Percentiles rank a stretch among this genome's conserved stretches.
These are phyloP conservation scores for Solanum virginianum DNA, from an alignment of 257 asterid species.

Conservation along the genomic window DNA sequence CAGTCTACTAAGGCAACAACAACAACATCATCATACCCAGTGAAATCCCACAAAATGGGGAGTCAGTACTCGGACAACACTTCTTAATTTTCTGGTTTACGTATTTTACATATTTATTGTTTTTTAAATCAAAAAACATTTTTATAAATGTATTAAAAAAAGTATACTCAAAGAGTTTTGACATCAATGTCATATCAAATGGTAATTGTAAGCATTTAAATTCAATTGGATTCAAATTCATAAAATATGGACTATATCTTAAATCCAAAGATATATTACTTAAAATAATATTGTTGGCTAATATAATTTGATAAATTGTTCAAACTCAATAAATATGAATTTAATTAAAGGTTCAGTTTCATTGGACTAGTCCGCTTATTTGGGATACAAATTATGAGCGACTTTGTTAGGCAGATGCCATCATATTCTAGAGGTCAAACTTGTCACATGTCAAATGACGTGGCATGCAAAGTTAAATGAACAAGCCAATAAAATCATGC, in stretches of 20 bases:
- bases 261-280: background rate
- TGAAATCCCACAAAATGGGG: no score
- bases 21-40: no score
- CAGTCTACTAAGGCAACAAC: background rate
- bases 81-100: background rate
- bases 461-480: background rate
- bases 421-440: background rate
- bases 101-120: background rate
- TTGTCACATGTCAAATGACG: background rate
- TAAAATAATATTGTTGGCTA: background rate
- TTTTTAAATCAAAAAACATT: background rate
- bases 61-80: background rate
- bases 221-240: background rate
- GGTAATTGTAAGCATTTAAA: background rate
- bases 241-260: background rate
- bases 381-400: background rate
- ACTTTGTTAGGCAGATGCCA: background rate
- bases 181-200: background rate
- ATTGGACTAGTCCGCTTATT: background rate
- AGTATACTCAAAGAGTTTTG: background rate
- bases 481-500: background rate
- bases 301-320: background rate
- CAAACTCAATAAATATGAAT: background rate
- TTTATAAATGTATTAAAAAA: background rate
- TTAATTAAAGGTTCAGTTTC: background rate